Evolutionary conservation across 495 filamentous ascomycete species (phyloP).

Genomic region (Polyplosphaeria fusca): DNA sequence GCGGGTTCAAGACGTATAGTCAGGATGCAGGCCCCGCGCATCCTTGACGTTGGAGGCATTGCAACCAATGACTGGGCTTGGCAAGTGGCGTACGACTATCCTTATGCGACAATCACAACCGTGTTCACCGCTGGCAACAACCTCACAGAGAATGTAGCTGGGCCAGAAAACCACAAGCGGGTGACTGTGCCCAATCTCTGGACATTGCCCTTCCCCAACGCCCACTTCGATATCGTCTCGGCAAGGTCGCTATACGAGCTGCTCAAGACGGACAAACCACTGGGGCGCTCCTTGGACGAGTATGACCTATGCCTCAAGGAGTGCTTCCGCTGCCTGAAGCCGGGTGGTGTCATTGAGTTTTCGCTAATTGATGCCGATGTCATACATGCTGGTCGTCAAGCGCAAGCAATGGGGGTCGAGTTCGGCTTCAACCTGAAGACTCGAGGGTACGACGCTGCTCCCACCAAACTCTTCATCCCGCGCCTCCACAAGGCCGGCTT

Average conservation of each 20-base stretch:
- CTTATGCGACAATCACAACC: constrained; percentile 80
- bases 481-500: constrained; percentile 75
- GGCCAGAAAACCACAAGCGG: constrained; percentile 82
- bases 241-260: constrained; percentile 81
- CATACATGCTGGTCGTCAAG: constrained; percentile 73
- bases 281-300: constrained; percentile 58
- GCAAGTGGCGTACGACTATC: constrained; percentile 81
- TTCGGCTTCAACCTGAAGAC: constrained; percentile 86
- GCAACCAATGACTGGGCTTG: constrained; percentile 90
- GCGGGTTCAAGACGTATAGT: constrained; percentile 62
- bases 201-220: constrained; percentile 79
- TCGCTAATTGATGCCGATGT: constrained; percentile 83
- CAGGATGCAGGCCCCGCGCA: constrained; percentile 52
- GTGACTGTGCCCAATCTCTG: constrained; percentile 70
- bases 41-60: constrained; percentile 87
- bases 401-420: constrained; percentile 76
- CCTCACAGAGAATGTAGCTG: constrained; percentile 60
- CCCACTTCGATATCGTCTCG: constrained; percentile 89
- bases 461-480: constrained; percentile 73
- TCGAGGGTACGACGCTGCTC: constrained; percentile 78
- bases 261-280: constrained; percentile 57
- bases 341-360: constrained; percentile 90
- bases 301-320: constrained; percentile 82
- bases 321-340: constrained; percentile 86
- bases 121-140: constrained; percentile 56